phyloP scores from a whole-genome alignment of 371 early-diverging fungal species.

The Mucor saturninus region DNA sequence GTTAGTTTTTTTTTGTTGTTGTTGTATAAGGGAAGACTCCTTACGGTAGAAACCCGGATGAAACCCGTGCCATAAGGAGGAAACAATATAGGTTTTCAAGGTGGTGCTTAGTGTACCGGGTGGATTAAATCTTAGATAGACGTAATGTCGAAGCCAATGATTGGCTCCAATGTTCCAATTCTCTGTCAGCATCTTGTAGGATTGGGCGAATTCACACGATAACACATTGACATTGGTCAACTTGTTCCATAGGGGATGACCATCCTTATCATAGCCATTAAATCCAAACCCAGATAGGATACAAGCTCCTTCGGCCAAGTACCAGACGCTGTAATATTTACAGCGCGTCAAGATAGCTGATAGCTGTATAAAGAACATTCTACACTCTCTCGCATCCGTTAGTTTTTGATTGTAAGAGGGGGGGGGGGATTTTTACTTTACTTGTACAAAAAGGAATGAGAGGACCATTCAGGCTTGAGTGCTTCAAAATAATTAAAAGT shows the following conservation, averaged over 20 bases:
- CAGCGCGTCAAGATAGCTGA: conserved; percentile 72
- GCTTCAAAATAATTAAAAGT: conserved; percentile 45
- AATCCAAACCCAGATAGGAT: conserved; percentile 85
- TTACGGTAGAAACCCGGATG: conserved; percentile 86
- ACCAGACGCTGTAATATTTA: conserved; percentile 90
- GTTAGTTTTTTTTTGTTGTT: not conserved
- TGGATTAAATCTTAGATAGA: conserved; percentile 78
- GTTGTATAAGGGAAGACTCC: conserved; percentile 38
- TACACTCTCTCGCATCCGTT: not conserved
- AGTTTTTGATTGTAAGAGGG: no score
- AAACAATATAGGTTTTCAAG: conserved; percentile 77
- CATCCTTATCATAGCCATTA: conserved; percentile 69
- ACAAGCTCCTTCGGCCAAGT: conserved; percentile 86
- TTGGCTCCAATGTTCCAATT: conserved; percentile 91
- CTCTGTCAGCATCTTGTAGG: conserved; percentile 70
- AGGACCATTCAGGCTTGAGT: conserved; percentile 31
- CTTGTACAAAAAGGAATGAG: conserved; percentile 33
- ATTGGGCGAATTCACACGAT: conserved; percentile 75
- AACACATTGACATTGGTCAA: conserved; percentile 74
- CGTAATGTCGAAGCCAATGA: conserved; percentile 82
- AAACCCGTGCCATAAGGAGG: conserved; percentile 96
- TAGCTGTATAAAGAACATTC: conserved; percentile 63
- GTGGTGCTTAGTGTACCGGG: conserved; percentile 53
- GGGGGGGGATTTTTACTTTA: conserved; percentile 4
- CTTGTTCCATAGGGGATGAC: conserved; percentile 56